Conservation (phyloP, 768 basidiomycete genomes). For the Leccinum subgranulosum region DNA sequence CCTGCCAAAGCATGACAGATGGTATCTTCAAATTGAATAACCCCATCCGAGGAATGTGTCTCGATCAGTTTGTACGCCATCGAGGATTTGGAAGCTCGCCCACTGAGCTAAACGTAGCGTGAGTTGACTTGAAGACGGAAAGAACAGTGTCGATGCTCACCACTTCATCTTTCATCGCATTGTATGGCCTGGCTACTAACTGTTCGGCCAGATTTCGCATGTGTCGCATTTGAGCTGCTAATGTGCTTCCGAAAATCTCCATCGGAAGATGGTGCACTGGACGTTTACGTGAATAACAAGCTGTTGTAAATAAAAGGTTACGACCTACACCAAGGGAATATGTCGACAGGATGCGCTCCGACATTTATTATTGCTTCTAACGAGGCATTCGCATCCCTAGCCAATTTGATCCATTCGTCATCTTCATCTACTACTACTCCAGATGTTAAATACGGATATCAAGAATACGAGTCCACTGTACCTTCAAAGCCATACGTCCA, state of each 20-base stretch:
- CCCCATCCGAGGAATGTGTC: not conserved
- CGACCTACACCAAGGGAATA: constrained; percentile 4
- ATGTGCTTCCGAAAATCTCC: not conserved
- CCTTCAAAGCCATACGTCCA: constrained; percentile 5
- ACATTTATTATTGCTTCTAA: constrained; percentile 2
- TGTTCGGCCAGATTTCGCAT: constrained; percentile 2
- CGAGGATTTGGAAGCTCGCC: constrained; percentile 1
- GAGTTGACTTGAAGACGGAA: not conserved
- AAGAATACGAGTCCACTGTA: not conserved
- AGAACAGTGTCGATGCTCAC: not conserved
- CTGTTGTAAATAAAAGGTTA: not conserved
- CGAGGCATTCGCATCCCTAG: constrained; percentile 3
- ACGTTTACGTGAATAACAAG: not conserved
- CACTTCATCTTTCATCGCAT: not conserved
- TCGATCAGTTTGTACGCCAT: constrained; percentile 4
- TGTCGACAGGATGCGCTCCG: constrained; percentile 6
- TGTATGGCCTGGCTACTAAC: not conserved
- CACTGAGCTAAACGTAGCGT: not conserved
- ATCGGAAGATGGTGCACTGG: constrained; percentile 4
- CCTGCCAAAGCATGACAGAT: constrained; percentile 3
- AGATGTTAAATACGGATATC: not conserved
- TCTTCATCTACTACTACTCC: not conserved
- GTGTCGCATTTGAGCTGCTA: constrained; percentile 4
- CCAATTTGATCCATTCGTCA: constrained; percentile 3
- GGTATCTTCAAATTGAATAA: not conserved